phyloP scores from a whole-genome alignment of 306 rosid genomes.

The Cucurbita moschata region DNA sequence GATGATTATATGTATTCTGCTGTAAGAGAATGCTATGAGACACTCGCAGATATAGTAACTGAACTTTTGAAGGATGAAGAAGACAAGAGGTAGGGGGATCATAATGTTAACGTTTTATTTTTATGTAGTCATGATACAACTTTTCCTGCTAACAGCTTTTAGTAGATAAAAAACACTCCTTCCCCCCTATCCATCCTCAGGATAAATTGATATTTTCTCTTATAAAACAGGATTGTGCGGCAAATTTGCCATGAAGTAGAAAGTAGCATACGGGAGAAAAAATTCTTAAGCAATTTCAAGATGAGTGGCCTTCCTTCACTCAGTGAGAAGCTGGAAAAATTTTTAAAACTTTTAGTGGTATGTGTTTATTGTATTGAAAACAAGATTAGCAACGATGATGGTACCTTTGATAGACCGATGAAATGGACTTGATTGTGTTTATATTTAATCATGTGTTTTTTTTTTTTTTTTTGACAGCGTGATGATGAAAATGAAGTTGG shows the following conservation, averaged over 20 bases:
- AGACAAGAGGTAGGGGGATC: conserved; percentile 49
- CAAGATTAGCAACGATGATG: not conserved
- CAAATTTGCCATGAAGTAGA: conserved; percentile 32
- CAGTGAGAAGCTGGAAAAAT: conserved; percentile 74
- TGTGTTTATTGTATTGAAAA: not conserved
- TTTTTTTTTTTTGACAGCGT: conserved; percentile 30
- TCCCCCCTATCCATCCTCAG: not conserved
- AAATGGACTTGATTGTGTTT: conserved; percentile 1
- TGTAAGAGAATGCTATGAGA: conserved; percentile 83
- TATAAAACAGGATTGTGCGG: conserved; percentile 34
- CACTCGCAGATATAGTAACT: conserved; percentile 45
- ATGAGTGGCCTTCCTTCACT: conserved; percentile 72
- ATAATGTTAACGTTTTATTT: not conserved
- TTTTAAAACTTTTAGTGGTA: conserved; percentile 57
- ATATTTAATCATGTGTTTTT: conserved; percentile 6
- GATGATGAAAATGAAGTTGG: conserved; percentile 20
- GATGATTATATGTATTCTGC: conserved; percentile 79
- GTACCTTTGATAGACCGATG: not conserved
- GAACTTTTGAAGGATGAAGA: conserved; percentile 35
- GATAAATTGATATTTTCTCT: conserved; percentile 7
- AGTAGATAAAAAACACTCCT: not conserved
- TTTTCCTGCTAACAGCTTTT: not conserved
- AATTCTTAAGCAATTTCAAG: conserved; percentile 46
- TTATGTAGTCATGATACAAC: not conserved
- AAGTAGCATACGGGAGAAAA: conserved; percentile 9